phyloP scores from a whole-genome alignment of 2,329 filamentous ascomycete species.

The Talaromyces sp. region DNA sequence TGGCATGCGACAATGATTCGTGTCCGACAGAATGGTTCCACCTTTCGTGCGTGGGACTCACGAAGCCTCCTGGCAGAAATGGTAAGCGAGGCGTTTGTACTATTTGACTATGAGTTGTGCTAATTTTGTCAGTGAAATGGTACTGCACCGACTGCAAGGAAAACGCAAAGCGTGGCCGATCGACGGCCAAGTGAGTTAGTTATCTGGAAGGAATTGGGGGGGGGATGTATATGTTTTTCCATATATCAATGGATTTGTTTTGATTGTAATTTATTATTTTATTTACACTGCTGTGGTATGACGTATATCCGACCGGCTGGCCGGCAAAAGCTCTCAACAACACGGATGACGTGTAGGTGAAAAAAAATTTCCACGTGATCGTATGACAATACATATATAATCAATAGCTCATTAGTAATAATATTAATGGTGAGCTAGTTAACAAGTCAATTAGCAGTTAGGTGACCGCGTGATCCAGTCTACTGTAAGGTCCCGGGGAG shows the following conservation, averaged over 20 bases:
- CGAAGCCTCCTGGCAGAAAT: conserved; percentile 71
- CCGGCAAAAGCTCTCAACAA: too few relatives aligned
- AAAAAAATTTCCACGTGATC: too few relatives aligned
- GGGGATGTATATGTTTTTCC: neutral
- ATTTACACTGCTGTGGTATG: neutral
- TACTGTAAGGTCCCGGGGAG: neutral
- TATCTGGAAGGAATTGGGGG: neutral
- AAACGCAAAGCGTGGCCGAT: conserved; percentile 51
- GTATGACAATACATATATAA: too few relatives aligned
- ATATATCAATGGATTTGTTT: neutral
- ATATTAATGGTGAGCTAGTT: too few relatives aligned
- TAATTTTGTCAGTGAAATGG: conserved; percentile 63
- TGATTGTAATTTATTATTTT: neutral
- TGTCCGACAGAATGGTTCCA: conserved; percentile 81
- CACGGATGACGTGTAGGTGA: too few relatives aligned
- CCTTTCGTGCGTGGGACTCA: conserved; percentile 73
- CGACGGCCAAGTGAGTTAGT: neutral
- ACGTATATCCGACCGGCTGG: too few relatives aligned
- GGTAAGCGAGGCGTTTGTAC: conserved; percentile 48
- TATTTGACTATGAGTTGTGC: neutral
- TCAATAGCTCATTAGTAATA: too few relatives aligned
- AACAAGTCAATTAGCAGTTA: too few relatives aligned
- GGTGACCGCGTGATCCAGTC: neutral
- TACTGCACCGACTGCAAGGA: conserved; percentile 77
- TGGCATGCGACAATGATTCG: conserved; percentile 69